Conservation (phyloP, 1,139 yeast species). For the Magnusiomyces ingens region DNA sequence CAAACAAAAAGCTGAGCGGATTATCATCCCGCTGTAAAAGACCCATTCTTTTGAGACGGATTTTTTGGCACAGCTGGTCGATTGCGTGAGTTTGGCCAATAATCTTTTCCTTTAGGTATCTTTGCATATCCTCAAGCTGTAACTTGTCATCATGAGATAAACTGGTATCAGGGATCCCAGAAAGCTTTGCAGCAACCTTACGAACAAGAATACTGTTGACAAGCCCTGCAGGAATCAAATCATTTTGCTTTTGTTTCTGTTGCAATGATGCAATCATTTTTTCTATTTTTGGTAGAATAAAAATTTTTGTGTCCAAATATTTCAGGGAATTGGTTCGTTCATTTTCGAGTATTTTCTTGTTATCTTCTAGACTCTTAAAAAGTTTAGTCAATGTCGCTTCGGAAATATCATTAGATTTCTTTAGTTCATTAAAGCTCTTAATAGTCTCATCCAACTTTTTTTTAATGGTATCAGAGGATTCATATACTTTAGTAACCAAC, state of each 20-base stretch:
- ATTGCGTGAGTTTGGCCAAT: constrained; percentile 96
- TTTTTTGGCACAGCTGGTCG: constrained; percentile 90
- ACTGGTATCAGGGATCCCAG: constrained; percentile 94
- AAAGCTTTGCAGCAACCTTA: constrained; percentile 92
- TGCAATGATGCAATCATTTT: constrained; percentile 71
- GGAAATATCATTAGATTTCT: too few species aligned
- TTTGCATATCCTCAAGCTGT: constrained; percentile 90
- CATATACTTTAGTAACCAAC: too few species aligned
- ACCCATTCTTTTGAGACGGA: constrained; percentile 87
- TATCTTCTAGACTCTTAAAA: too few species aligned
- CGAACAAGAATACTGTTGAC: constrained; percentile 91
- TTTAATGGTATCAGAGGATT: constrained; percentile 83
- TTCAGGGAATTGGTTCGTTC: too few species aligned
- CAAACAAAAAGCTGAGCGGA: constrained; percentile 89
- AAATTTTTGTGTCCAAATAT: constrained; percentile 91
- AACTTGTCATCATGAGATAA: constrained; percentile 90
- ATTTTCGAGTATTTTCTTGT: too few species aligned
- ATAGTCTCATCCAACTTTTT: too few species aligned
- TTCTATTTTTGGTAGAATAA: constrained; percentile 87
- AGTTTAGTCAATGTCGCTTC: too few species aligned
- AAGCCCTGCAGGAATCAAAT: constrained; percentile 68
- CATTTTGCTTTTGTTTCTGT: constrained; percentile 47
- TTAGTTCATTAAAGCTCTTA: too few species aligned
- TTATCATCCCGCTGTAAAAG: constrained; percentile 86
- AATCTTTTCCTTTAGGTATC: constrained; percentile 67